Conservation (phyloP, 371 early-diverging fungal species). For the Haplosporangium sp. region DNA sequence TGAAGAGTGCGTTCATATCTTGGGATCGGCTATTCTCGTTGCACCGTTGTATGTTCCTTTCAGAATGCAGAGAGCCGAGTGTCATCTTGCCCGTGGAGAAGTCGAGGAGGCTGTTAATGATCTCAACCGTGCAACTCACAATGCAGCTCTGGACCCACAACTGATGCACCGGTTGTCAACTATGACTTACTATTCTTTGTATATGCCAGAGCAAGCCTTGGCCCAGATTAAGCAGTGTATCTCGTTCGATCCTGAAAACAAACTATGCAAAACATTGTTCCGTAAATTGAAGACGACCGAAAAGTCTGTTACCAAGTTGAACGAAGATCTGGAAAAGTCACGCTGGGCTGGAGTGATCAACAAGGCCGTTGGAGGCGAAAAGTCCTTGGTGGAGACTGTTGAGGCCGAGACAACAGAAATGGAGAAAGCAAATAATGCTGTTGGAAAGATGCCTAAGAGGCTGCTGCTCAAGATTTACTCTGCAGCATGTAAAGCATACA, state of each 20-base stretch:
- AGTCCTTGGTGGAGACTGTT: constrained; percentile 63
- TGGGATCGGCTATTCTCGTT: constrained; percentile 66
- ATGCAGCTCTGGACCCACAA: constrained; percentile 74
- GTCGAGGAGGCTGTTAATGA: constrained; percentile 88
- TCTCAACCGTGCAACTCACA: constrained; percentile 76
- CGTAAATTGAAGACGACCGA: constrained; percentile 81
- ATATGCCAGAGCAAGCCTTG: constrained; percentile 78
- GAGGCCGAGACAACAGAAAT: constrained; percentile 60
- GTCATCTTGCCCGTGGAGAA: constrained; percentile 78
- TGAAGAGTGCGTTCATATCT: constrained; percentile 72
- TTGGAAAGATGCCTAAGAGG: constrained; percentile 63
- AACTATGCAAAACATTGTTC: constrained; percentile 83
- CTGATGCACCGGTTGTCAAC: constrained; percentile 74
- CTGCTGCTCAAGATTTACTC: constrained; percentile 67
- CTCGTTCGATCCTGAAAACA: constrained; percentile 91
- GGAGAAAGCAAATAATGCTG: constrained; percentile 51
- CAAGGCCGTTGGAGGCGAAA: constrained; percentile 67
- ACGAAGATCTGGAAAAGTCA: constrained; percentile 63
- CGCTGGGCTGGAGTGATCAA: constrained; percentile 78
- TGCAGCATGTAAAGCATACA: constrained; percentile 71
- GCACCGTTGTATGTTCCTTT: constrained; percentile 71
- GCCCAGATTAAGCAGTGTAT: constrained; percentile 85
- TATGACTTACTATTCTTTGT: constrained; percentile 79
- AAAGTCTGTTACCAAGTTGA: constrained; percentile 74
- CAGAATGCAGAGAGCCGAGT: constrained; percentile 78